phyloP scores from a whole-genome alignment of 441 rosid genomes.

The Aquilaria agallochum region DNA sequence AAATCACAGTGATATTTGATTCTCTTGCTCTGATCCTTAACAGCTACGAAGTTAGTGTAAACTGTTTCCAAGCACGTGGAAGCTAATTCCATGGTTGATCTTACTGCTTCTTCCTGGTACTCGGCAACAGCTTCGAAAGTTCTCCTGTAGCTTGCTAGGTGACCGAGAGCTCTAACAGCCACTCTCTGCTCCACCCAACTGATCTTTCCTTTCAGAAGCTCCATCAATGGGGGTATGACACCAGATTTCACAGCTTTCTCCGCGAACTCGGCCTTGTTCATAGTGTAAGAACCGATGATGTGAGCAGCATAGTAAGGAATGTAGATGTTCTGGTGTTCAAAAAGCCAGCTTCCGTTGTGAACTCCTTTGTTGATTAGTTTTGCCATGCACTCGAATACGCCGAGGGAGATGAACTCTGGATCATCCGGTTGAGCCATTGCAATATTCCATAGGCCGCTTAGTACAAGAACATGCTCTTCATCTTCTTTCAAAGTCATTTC shows the following conservation, averaged over 20 bases:
- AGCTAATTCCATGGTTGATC: constrained; percentile 47
- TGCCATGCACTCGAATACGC: constrained; percentile 73
- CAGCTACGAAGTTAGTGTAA: constrained; percentile 42
- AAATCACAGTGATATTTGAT: constrained; percentile 64
- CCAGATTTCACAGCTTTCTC: constrained; percentile 50
- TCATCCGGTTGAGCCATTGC: constrained; percentile 77
- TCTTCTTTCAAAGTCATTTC: constrained; percentile 56
- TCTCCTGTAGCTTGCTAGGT: constrained; percentile 57
- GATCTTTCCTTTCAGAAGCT: constrained; percentile 72
- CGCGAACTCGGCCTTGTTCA: constrained; percentile 61
- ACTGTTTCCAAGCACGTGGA: constrained; percentile 38
- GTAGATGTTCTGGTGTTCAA: constrained; percentile 68
- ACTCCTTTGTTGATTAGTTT: constrained; percentile 54
- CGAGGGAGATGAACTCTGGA: constrained; percentile 73
- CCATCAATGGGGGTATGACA: constrained; percentile 56
- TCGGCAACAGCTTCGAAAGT: constrained; percentile 50
- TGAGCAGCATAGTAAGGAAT: constrained; percentile 89
- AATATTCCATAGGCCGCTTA: constrained; percentile 73
- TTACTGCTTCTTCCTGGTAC: constrained; percentile 46
- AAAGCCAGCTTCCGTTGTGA: constrained; percentile 55
- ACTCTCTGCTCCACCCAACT: constrained; percentile 93
- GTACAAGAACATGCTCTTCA: constrained; percentile 58
- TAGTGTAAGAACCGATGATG: constrained; percentile 71
- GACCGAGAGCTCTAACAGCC: constrained; percentile 72
- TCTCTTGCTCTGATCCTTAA: constrained; percentile 40